Base-by-base conservation (phyloP, 257 asterid species). In the Mitragyna speciosa region DNA sequence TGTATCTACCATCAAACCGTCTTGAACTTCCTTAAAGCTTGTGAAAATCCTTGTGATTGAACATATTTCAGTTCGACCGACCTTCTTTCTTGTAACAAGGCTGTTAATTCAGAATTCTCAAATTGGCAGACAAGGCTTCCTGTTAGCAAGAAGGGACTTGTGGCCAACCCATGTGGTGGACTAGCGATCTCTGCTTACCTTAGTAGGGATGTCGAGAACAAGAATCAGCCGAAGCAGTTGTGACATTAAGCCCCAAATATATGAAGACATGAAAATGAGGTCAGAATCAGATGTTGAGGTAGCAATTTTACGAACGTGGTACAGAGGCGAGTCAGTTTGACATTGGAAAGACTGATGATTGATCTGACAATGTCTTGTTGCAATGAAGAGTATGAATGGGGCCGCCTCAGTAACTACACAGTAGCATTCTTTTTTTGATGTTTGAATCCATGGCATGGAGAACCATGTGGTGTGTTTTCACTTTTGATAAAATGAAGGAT, bases 151-250 rank as follows among this genome's bases (percentile, higher is more conserved):
- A 22, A 39, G 30, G 49, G 79, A 45, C 22, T 20, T 26, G 59
- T 64, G 64, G 28, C 73, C 80, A 76, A 9, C 80, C 77, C 84
- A 81, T 81, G 84, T 81, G 84, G 76, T 76, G 79, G 28, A 45
- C 16, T 76, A 24, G 63, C 63, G 30, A 22, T 65, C 26, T 49
- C 83, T 69, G 84, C 22, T 31, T 11, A 30, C 45, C 56, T 76
- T 2, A 48, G 71, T 12, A 20, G 84, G 63, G 84, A 61, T 82
- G 81, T 82, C 81, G 56, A n/a, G 41, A 76, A 69, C 65, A 76
- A 81, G 78, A 30, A 76, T 72, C 80, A 54, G 77, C 77, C 77
- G 41, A 19, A 1, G 74, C 75, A 73, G 80, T 81, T 41, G 54
- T 54, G 70, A 51, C 28, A 36, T 7, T 33, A 33, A 68, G 24